Evolutionary conservation across 352 stramenopile species (phyloP), one percentile per base, ranked within the genome.

Genomic region (Pythium rishiriense): DNA sequence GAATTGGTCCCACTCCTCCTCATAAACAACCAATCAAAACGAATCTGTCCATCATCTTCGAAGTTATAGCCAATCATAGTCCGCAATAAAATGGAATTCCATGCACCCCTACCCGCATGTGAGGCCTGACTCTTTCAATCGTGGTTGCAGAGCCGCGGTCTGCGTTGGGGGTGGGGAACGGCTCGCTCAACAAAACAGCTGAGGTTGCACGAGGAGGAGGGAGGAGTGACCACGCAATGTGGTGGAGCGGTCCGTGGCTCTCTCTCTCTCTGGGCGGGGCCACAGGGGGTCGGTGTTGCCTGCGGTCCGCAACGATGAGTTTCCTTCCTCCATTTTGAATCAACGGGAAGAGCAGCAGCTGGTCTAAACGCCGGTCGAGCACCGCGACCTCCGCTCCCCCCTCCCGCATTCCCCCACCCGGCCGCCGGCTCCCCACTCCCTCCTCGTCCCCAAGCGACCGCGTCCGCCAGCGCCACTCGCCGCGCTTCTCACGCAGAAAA

Each of bases 321-420:
- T 68, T 63, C 26, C 53, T 58, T 8, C 28, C 37, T 26, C 33
- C 46, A 68, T 68, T 68, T 68, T 68, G 45, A 62, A 68, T 62
- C 53, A 63, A 63, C 52, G 35, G 53, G 39, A 57, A 28, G 28
- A 61, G 28, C 41, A 63, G 53, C 53, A 59, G 53, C 53, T 68
- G 61, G 51, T 56, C 19, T 17, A n/a, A 43, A 43, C 37, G 47
- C 21, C 8, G 46, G 19, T 5, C 33, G 29, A 58, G 49, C 47
- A 39, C 25, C 21, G 8, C 19, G 28, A 3, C 17, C 49, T 3
- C 47, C 31, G 10, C 26, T 37, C 41, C 7, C 45, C 15, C 39
- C 37, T 17, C 11, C 28, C 45, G 15, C 46, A 57, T 59, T 66
- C 48, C 37, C 37, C 10, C 46, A 39, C 24, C 31, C 54, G 12